Evolutionary conservation across 2,329 filamentous ascomycete species (phyloP).

Genomic region (Aspergillus oerlinghausenensis): DNA sequence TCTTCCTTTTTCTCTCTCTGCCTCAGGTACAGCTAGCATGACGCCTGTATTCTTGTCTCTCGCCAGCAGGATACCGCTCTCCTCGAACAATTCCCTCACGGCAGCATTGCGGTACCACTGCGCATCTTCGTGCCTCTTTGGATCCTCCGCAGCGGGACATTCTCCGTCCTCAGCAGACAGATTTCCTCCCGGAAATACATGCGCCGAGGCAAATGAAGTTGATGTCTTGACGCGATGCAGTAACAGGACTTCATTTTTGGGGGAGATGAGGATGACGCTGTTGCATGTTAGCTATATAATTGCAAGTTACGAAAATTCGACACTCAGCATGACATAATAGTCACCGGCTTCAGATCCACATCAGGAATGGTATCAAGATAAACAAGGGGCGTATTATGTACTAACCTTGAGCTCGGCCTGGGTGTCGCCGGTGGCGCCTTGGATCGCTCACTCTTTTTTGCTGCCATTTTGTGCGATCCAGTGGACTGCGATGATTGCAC

Average conservation of each 20-base stretch:
- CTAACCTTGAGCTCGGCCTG: slow-evolving; percentile 61
- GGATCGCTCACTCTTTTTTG: slow-evolving; percentile 13
- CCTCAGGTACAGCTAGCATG: slow-evolving; percentile 58
- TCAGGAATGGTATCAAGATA: background rate
- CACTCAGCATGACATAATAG: no score
- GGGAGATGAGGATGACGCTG: slow-evolving; percentile 80
- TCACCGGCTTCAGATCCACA: background rate
- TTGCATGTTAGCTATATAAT: slow-evolving; percentile 9
- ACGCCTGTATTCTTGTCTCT: slow-evolving; percentile 35
- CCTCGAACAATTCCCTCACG: slow-evolving; percentile 89
- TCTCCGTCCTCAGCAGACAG: slow-evolving; percentile 70
- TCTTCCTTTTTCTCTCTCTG: slow-evolving; percentile 61
- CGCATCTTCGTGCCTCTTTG: slow-evolving; percentile 64
- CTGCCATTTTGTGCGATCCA: slow-evolving; percentile 18
- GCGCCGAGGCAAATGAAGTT: slow-evolving; percentile 79
- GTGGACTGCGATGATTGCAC: slow-evolving; percentile 1
- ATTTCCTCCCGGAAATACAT: slow-evolving; percentile 91
- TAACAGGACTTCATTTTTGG: slow-evolving; percentile 79
- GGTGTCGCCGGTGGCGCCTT: slow-evolving; percentile 45
- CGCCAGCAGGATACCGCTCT: slow-evolving; percentile 82
- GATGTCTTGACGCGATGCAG: slow-evolving; percentile 81
- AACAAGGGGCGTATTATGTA: background rate
- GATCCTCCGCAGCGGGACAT: slow-evolving; percentile 47
- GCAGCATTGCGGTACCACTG: slow-evolving; percentile 74
- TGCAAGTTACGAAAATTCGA: background rate